Evolutionary conservation across 208 protist genomes (phyloP).

Genomic region (Acanthamoeba culbertsoni): DNA sequence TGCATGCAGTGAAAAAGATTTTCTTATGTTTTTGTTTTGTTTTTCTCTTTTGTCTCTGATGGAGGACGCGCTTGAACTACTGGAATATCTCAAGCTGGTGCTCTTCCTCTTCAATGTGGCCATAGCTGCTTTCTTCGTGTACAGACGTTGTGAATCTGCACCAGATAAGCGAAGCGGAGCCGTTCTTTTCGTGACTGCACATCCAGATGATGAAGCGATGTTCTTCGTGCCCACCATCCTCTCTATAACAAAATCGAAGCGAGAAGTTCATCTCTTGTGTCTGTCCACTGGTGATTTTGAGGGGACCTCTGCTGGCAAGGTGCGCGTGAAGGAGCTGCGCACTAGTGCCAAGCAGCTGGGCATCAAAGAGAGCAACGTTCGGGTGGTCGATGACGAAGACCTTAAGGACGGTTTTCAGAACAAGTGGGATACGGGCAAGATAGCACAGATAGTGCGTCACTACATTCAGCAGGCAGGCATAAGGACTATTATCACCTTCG

Average conservation of each 20-base stretch:
- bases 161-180: background rate
- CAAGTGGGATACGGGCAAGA: slow-evolving; percentile 80
- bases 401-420: slow-evolving; percentile 90
- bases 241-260: slow-evolving; percentile 67
- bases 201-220: slow-evolving; percentile 86
- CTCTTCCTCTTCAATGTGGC: background rate
- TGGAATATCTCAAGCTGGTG: slow-evolving; percentile 7
- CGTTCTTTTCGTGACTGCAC: slow-evolving; percentile 77
- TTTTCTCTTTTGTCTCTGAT: background rate
- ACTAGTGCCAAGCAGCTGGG: slow-evolving; percentile 84
- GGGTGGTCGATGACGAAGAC: slow-evolving; percentile 85
- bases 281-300: slow-evolving; percentile 90
- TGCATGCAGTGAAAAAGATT: no score
- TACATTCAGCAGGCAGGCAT: background rate
- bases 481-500: slow-evolving; percentile 91
- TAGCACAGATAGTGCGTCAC: slow-evolving; percentile 77
- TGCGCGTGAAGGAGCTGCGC: slow-evolving; percentile 87
- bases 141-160: background rate
- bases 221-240: slow-evolving; percentile 81
- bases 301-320: slow-evolving; percentile 73
- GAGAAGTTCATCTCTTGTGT: slow-evolving; percentile 89
- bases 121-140: background rate
- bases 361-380: slow-evolving; percentile 76
- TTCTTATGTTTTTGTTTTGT: no score
- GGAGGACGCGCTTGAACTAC: background rate